Evolutionary conservation across 768 basidiomycete species (phyloP).

Genomic region (Lactarius akahatsu): DNA sequence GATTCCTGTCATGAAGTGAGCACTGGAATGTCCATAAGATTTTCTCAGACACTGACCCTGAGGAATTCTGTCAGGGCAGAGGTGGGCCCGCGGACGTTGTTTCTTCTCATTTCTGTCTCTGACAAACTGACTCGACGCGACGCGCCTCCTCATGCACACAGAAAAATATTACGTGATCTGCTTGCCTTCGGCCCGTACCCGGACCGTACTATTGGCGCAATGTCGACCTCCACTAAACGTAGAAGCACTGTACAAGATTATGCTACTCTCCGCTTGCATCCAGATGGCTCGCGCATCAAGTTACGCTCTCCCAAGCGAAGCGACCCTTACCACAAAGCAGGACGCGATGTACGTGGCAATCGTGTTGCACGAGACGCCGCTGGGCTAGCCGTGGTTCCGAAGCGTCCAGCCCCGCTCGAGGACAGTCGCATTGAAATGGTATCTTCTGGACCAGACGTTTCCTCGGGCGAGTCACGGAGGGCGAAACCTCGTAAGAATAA

Average conservation of each 20-base stretch:
- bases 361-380: slow-evolving; percentile 70
- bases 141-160: neutral
- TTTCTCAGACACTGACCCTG: slow-evolving; percentile 45
- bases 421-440: slow-evolving; percentile 31
- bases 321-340: slow-evolving; percentile 38
- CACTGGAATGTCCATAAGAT: neutral
- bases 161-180: too few species aligned
- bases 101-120: slow-evolving; percentile 30
- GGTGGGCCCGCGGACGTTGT: slow-evolving; percentile 77
- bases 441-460: slow-evolving; percentile 29
- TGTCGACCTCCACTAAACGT: neutral
- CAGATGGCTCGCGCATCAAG: slow-evolving; percentile 60
- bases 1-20: slow-evolving; percentile 41
- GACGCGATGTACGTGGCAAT: slow-evolving; percentile 53
- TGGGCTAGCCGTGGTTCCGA: slow-evolving; percentile 46
- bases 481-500: slow-evolving; percentile 14
- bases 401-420: slow-evolving; percentile 30
- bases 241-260: slow-evolving; percentile 63
- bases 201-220: neutral
- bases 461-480: slow-evolving; percentile 25
- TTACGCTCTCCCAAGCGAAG: slow-evolving; percentile 34
- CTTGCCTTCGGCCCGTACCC: neutral
- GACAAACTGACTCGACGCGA: neutral
- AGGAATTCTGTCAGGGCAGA: slow-evolving; percentile 84
- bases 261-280: slow-evolving; percentile 61